Percentiles rank a stretch among this genome's conserved stretches.
These are phyloP conservation scores for Trichoderma sp. DNA, from an alignment of 2,329 filamentous ascomycete genomes.

Conservation along the genomic window DNA sequence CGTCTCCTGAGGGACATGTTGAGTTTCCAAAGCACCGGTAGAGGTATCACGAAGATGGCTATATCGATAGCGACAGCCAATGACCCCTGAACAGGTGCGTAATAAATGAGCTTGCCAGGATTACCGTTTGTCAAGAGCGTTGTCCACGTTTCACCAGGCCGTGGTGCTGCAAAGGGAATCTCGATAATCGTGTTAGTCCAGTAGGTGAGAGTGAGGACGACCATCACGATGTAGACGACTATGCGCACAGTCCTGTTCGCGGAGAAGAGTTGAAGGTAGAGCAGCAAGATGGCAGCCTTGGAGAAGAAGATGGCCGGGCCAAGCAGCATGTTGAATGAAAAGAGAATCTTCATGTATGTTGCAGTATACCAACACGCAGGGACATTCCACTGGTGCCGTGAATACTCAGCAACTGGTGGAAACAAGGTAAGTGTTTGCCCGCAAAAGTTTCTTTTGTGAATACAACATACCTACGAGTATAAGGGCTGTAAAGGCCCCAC, in stretches of 20 bases:
- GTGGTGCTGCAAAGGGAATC: background rate
- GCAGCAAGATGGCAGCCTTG: slow-evolving; percentile 23
- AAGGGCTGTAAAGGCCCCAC: background rate
- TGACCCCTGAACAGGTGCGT: slow-evolving; percentile 6
- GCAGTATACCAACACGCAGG: slow-evolving; percentile 20
- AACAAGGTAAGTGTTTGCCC: background rate
- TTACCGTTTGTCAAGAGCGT: background rate
- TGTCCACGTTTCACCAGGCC: background rate
- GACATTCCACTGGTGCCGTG: slow-evolving; percentile 21
- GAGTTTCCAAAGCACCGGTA: slow-evolving; percentile 16
- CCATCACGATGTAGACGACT: slow-evolving; percentile 20
- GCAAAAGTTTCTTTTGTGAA: background rate
- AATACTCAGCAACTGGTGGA: background rate
- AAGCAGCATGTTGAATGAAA: slow-evolving; percentile 18
- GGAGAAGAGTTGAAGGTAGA: slow-evolving; percentile 23
- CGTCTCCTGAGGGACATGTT: slow-evolving; percentile 14
- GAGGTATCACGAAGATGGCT: slow-evolving; percentile 23
- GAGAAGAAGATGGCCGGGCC: slow-evolving; percentile 22
- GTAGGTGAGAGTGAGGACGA: slow-evolving; percentile 17
- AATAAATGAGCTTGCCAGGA: background rate
- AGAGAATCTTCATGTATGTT: slow-evolving; percentile 16
- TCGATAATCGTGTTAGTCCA: background rate
- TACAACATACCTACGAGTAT: background rate
- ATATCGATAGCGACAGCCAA: slow-evolving; percentile 18
- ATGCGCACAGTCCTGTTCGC: slow-evolving; percentile 11